A percentile compares a stretch with the other conserved stretches of the same genome.
These are phyloP conservation scores for Apiotrichum laibachii DNA, from an alignment of 1,284 basidiomycete species.

Conservation along the genomic window DNA sequence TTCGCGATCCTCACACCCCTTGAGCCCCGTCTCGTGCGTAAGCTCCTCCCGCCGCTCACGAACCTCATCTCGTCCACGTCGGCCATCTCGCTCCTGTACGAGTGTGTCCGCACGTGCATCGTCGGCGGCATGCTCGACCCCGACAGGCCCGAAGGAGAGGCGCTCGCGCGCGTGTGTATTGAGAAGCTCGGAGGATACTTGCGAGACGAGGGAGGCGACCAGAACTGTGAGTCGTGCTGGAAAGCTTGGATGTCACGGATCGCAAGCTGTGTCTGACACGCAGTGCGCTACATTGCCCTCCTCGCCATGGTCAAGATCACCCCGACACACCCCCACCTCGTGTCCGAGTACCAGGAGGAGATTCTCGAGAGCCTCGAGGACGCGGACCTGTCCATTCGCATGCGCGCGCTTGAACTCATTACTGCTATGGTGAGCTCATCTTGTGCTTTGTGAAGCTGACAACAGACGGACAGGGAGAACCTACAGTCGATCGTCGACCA, in stretches of 20 bases:
- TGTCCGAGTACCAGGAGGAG: constrained; percentile 87
- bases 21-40: constrained; percentile 89
- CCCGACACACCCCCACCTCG: constrained; percentile 83
- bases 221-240: constrained; percentile 68
- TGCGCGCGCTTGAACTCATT: constrained; percentile 89
- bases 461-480: constrained; percentile 73
- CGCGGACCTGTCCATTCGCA: constrained; percentile 89
- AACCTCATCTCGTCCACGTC: constrained; percentile 88
- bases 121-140: constrained; percentile 93
- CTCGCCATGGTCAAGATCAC: constrained; percentile 94
- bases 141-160: constrained; percentile 62
- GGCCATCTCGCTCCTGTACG: constrained; percentile 93
- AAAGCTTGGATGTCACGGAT: too few relatives aligned
- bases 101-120: constrained; percentile 97
- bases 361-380: constrained; percentile 89
- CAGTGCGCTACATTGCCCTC: constrained; percentile 95
- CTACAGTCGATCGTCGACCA: constrained; percentile 85
- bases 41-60: constrained; percentile 87
- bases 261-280: not conserved
- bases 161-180: constrained; percentile 82
- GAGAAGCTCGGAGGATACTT: constrained; percentile 91
- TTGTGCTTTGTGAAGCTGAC: constrained; percentile 7
- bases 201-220: constrained; percentile 74
- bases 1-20: constrained; percentile 86
- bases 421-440: constrained; percentile 73